Evolutionary conservation across 129 eudicot genomes (phyloP), one percentile per base, ranked within the genome.

Genomic region (Ambrosia trifida): DNA sequence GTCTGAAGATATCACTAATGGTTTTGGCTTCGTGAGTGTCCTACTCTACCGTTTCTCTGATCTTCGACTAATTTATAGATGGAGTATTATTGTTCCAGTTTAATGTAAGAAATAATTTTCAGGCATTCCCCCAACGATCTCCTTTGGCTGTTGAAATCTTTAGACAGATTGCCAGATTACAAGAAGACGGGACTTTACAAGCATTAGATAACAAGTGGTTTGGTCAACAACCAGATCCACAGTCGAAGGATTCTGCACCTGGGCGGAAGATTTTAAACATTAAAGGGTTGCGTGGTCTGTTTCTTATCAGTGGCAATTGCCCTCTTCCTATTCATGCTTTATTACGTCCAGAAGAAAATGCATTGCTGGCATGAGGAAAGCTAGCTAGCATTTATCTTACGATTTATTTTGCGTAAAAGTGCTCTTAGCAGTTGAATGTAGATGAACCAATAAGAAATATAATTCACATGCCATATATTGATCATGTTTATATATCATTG

Each of bases 41-140:
- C 36, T 40, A 12, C 51, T 30, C 54, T 10, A 41, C n/a, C n/a
- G n/a, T n/a, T n/a, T n/a, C n/a, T 7, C 64, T 32, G 32, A 41
- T 36, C 2, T 2, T 70, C 0, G 20, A 1, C 60, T n/a, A n/a
- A n/a, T 5, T 60, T 44, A 12, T 41, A 11, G 12, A 43, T 40
- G 43, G 16, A 61, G 3, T 38, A 8, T 18, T 56, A 3, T 11
- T 2, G 8, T 3, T 13, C 11, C 8, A 11, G 31, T 32, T 3
- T 1, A n/a, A n/a, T n/a, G n/a, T n/a, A n/a, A n/a, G n/a, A 28
- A 28, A 53, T 31, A 33, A 7, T 72, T 40, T 18, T 7, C 70
- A 84, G 80, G 76, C 46, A 56, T 84, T 84, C 58, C 80, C 57
- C 5, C 60, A 64, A 60, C 83, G 88, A 47, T 80, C 88, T n/a